A percentile compares a stretch with the other conserved stretches of the same genome.
Evolutionary conservation across 345 rosid genomes (phyloP).

Genomic region (Psidium guajava): DNA sequence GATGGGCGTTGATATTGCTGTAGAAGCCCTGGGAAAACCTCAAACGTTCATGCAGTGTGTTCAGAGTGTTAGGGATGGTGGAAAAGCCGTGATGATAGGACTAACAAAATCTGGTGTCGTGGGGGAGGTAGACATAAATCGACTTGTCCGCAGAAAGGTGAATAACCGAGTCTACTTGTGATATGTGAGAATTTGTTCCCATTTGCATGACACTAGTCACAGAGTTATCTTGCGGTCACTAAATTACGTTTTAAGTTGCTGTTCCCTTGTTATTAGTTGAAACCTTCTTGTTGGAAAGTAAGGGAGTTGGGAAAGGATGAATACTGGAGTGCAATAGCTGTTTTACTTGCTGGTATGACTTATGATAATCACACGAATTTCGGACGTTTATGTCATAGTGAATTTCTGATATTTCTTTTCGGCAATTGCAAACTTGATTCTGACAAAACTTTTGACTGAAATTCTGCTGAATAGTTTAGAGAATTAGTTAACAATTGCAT

Average conservation of each 20-base stretch:
- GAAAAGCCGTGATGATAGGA: slow-evolving; percentile 98
- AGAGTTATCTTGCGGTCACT: background rate
- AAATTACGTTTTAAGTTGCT: background rate
- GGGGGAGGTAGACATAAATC: slow-evolving; percentile 87
- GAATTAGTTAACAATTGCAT: background rate
- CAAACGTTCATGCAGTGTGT: slow-evolving; percentile 74
- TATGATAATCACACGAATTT: background rate
- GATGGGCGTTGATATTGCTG: slow-evolving; percentile 81
- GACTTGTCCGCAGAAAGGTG: slow-evolving; percentile 92
- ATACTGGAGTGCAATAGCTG: background rate
- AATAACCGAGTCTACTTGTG: background rate
- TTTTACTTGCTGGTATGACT: background rate
- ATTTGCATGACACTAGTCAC: background rate
- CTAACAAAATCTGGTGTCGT: slow-evolving; percentile 63
- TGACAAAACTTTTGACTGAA: background rate
- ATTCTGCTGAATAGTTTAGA: background rate
- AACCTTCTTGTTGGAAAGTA: background rate
- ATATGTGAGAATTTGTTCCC: background rate
- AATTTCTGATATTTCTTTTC: background rate
- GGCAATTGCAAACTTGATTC: background rate
- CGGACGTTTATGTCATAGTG: background rate
- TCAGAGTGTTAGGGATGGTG: slow-evolving; percentile 83
- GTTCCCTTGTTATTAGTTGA: background rate
- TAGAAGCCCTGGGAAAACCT: slow-evolving; percentile 91
- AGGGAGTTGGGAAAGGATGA: background rate